Base-by-base conservation (phyloP, 139 green algal species). In the Micractinium conductrix region DNA sequence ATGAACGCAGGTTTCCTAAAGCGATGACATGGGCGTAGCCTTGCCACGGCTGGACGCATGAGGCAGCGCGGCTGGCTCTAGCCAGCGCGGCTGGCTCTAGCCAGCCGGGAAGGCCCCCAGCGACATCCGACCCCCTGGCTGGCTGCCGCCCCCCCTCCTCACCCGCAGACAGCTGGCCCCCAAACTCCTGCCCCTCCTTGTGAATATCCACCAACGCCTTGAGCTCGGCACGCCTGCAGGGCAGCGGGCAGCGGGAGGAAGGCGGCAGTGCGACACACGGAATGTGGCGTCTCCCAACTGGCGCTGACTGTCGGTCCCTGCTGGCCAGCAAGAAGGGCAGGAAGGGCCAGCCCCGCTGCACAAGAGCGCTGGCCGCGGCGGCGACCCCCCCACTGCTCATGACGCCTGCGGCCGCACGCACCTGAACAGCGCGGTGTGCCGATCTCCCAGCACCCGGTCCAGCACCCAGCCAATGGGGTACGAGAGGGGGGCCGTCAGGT, bases 141-240 rank as follows among this genome's bases (percentile, higher is more conserved):
- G 19, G 60, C 14, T 6, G 30, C n/a, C n/a, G n/a, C 30, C n/a
- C n/a, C 8, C 26, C 63, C 63, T 71, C 6, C 26, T 4, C 74
- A 81, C 76, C 76, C 58, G 78, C 78, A 4, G 76, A 88, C 26
- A 95, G 88, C 62, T 94, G 74, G 8, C 95, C 95, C 4, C 94
- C 96, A 89, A 97, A 89, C 21, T 93, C 93, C 58, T 95, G 91
- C 0, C 84, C 90, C 45, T 72, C 85, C 71, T 85, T 87, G 89
- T 98, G 96, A 19, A 98, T 90, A 78, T 96, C 93, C 45, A 98
- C 84, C n/a, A 98, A 88, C 16, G 94, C 95, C 78, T 98, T 97
- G 8, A 98, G 91, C 93, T 98, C 92, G 4, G 81, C 89, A 53
- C 95, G 88, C 43, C 88, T 91, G 81, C 76, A 81, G 44, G 28